Evolutionary conservation across 352 stramenopile genomes (phyloP).

Genomic region (Lagenidium sp.): DNA sequence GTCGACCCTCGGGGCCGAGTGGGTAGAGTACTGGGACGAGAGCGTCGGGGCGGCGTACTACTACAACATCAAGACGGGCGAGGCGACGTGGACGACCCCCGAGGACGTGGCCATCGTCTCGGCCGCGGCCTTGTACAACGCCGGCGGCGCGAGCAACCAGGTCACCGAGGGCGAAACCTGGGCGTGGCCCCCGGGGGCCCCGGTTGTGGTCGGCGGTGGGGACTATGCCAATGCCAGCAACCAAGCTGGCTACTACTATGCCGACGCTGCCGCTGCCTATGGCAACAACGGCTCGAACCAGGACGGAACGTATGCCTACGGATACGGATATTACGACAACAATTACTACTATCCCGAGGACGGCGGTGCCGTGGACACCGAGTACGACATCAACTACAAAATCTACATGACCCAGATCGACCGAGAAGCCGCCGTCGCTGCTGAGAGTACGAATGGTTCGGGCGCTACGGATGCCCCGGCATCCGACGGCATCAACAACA

Average conservation of each 20-base stretch:
- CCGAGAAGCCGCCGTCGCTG: conserved; percentile 19
- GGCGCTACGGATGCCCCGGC: too few species aligned
- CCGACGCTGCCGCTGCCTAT: too few species aligned
- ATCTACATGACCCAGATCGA: conserved; percentile 56
- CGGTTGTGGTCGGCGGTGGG: conserved; percentile 1
- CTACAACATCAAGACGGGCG: conserved; percentile 56
- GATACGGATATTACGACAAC: background rate
- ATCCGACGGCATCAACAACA: conserved; percentile 2
- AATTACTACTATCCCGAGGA: conserved; percentile 11
- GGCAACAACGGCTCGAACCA: conserved; percentile 4
- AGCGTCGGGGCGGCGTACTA: conserved; percentile 55
- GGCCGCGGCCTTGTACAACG: conserved; percentile 3
- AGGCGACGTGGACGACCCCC: conserved; percentile 57
- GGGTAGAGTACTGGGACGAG: conserved; percentile 72
- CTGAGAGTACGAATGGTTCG: conserved; percentile 10
- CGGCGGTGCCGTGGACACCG: conserved; percentile 25
- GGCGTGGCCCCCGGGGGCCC: conserved; percentile 10
- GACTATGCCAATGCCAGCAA: background rate
- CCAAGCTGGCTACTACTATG: conserved; percentile 1
- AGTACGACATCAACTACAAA: conserved; percentile 65
- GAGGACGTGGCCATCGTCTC: conserved; percentile 10
- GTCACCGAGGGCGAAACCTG: background rate
- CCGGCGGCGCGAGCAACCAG: background rate
- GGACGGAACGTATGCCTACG: background rate
- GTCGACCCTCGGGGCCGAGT: conserved; percentile 11